Base-by-base conservation (phyloP, 2,329 filamentous ascomycete genomes). In the Pseudocercospora fijiensis region DNA sequence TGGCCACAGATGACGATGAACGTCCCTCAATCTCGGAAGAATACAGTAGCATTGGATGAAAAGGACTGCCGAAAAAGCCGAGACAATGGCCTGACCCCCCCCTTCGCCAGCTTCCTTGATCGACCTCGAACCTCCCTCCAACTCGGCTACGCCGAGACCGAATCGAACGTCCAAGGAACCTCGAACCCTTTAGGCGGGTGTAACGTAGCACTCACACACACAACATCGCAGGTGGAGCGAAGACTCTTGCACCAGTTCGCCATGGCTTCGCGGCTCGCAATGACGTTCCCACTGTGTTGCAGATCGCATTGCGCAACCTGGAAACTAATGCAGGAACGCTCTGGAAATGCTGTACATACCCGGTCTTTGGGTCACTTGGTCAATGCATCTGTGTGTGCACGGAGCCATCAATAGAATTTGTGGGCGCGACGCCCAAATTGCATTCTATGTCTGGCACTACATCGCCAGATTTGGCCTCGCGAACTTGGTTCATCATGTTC, bases 301-400 rank as follows among this genome's bases (percentile, higher is more conserved):
- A 63, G 65, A 65, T 69, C 64, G 41, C 30, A 71, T 71, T 70
- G 70, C 71, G 71, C 70, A 73, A 71, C 63, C 45, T n/a, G 45
- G 57, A 47, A 59, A 65, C 70, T 72, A 72, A 72, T 71, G 71
- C 71, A 73, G 71, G 71, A 69, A 73, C 71, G 51, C 60, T 70
- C 63, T 70, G 57, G 67, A 63, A 64, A 60, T 41, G 55, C 27
- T 62, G 55, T 58, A 60, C 43, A 65, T 62, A 57, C 65, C 65
- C 22, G 62, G 65, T 67, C 65, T 63, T 60, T 47, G 65, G 68
- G 66, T 70, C 67, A 58, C 58, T 61, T 56, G 56, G 64, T 65
- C 61, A 57, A 61, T 61, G 60, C 62, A 51, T 52, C 33, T 37
- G 49, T 20, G 30, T 20, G 37, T n/a, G 41, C 41, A 51, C 41